These are phyloP conservation scores for Pseudocercospora fijiensis DNA, from an alignment of 2,329 filamentous ascomycete genomes.

Conservation along the genomic window DNA sequence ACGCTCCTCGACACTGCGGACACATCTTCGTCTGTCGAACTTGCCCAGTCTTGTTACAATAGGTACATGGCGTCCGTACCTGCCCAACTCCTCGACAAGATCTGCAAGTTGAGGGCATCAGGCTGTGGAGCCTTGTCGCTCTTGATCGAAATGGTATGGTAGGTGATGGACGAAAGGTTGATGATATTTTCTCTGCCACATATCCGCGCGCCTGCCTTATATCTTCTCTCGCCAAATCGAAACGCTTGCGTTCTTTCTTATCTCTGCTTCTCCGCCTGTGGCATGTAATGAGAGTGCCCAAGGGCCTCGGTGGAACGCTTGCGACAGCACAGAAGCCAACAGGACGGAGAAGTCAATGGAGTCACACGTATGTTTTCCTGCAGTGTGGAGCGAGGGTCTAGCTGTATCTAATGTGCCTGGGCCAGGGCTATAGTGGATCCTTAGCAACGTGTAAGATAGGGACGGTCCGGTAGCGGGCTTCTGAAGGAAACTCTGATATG, in stretches of 20 bases:
- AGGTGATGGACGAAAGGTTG: background rate
- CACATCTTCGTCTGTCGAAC: slow-evolving; percentile 2
- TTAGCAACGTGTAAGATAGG: slow-evolving; percentile 4
- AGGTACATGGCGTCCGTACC: slow-evolving; percentile 1
- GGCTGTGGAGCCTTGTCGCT: background rate
- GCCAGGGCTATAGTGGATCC: slow-evolving; percentile 1
- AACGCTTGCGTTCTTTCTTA: background rate
- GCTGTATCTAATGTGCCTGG: slow-evolving; percentile 3
- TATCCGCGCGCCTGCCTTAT: background rate
- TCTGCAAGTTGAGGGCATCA: slow-evolving; percentile 4
- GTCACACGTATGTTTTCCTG: slow-evolving; percentile 2
- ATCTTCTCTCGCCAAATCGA: background rate
- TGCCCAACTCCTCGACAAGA: slow-evolving; percentile 2
- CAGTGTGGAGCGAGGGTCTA: slow-evolving; percentile 7
- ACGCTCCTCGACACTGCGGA: slow-evolving; percentile 3
- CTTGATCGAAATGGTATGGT: background rate
- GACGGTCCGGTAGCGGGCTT: background rate
- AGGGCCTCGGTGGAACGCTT: slow-evolving; percentile 1
- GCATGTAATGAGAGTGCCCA: background rate
- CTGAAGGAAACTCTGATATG: slow-evolving; percentile 1
- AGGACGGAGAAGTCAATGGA: slow-evolving; percentile 3
- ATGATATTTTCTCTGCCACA: background rate
- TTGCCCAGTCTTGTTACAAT: slow-evolving; percentile 5
- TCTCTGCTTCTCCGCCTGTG: background rate
- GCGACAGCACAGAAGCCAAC: background rate